Percentiles rank a stretch among this genome's conserved stretches.
Evolutionary conservation across 495 filamentous ascomycete genomes (phyloP).

Genomic region (Aspergillus sparsus): DNA sequence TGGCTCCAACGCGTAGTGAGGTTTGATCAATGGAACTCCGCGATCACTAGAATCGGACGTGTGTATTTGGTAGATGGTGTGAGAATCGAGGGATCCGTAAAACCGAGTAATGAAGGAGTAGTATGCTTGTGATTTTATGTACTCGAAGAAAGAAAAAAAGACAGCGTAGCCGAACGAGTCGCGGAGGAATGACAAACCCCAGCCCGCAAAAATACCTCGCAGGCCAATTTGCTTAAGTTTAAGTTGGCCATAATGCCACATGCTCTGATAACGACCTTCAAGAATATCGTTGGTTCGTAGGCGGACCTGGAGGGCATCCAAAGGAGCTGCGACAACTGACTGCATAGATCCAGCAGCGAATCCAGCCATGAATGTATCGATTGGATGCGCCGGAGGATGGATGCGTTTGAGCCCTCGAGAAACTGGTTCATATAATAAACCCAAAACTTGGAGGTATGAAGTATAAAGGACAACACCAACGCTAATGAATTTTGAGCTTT

Average conservation of each 20-base stretch:
- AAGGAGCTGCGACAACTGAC: slow-evolving; percentile 76
- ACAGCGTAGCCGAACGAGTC: slow-evolving; percentile 79
- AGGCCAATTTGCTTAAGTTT: slow-evolving; percentile 79
- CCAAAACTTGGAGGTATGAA: slow-evolving; percentile 79
- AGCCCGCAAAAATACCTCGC: slow-evolving; percentile 82
- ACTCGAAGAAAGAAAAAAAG: slow-evolving; percentile 88
- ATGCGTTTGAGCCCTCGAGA: slow-evolving; percentile 66
- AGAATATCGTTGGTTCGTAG: slow-evolving; percentile 71
- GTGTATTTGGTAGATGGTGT: slow-evolving; percentile 34
- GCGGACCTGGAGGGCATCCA: slow-evolving; percentile 85
- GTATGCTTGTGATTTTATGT: slow-evolving; percentile 80
- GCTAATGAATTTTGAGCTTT: slow-evolving; percentile 33
- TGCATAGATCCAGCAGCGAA: slow-evolving; percentile 76
- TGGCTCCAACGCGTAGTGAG: slow-evolving; percentile 85
- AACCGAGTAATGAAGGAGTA: slow-evolving; percentile 77
- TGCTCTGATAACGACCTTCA: slow-evolving; percentile 67
- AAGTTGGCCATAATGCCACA: slow-evolving; percentile 76
- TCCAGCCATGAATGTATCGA: slow-evolving; percentile 72
- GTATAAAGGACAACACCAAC: slow-evolving; percentile 88
- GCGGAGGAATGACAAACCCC: slow-evolving; percentile 73
- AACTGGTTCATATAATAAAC: slow-evolving; percentile 69
- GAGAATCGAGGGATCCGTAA: slow-evolving; percentile 59
- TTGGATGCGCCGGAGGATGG: slow-evolving; percentile 70
- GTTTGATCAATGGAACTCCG: slow-evolving; percentile 62
- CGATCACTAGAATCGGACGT: slow-evolving; percentile 30